Base-by-base conservation (phyloP, 371 early-diverging fungal genomes). In the Lichtheimia ornata region DNA sequence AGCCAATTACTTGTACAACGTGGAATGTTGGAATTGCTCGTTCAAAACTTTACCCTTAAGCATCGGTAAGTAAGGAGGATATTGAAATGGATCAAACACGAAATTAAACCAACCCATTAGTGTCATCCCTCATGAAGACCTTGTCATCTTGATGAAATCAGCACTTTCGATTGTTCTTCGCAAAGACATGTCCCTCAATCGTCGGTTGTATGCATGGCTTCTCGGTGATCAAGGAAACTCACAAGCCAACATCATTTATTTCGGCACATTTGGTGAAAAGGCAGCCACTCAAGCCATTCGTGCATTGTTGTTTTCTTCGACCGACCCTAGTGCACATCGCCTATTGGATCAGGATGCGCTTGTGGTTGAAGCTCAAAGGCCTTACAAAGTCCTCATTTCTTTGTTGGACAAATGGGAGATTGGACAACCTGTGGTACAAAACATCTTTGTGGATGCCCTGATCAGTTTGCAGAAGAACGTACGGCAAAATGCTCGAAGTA, bases 141-240 rank as follows among this genome's bases (percentile, higher is more conserved):
- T 88, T 6, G 77, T 81, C 5, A 64, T 88, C 22, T 70, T 97
- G 35, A 81, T 91, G 65, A 73, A 74, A 43, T 74, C 89, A 2
- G 94, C 94, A 0, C 72, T 93, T 1, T 79, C 84, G 2, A 94
- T 95, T 24, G 94, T 96, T 13, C 65, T 95, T 56, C 81, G 92
- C 40, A 92, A 91, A 67, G 97, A 97, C 67, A 96, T 97, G 95
- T 94, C 96, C 2, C 83, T 97, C 22, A 97, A 94, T 61, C 76
- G 96, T 50, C 77, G 97, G 41, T 75, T 96, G 25, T 96, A 94
- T 72, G 84, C 94, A 5, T 96, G 96, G 97, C 70, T 96, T 3
- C 72, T 94, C 25, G 94, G 80, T 40, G 71, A 56, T 25, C 76
- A 74, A 13, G 59, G 62, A 0, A 57, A 57, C 4, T 59, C 76